Conservation (phyloP, 2,329 filamentous ascomycete genomes). For the Aureobasidium melanogenum region DNA sequence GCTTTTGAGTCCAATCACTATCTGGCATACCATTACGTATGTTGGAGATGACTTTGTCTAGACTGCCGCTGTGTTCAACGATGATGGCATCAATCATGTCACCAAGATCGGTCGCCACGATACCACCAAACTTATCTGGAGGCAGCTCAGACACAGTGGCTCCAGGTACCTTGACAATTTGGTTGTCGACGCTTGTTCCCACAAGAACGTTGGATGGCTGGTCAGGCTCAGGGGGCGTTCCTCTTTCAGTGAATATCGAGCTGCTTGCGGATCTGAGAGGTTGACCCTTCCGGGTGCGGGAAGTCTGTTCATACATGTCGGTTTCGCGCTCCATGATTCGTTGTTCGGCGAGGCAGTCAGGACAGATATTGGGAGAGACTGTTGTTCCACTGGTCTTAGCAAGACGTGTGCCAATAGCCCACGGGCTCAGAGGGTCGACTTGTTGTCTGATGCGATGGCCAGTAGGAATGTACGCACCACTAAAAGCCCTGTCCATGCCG, state of each 20-base stretch:
- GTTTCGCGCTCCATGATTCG: conserved; percentile 19
- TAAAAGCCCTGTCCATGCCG: conserved; percentile 20
- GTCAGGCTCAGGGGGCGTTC: conserved; percentile 6
- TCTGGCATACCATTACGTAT: conserved; percentile 20
- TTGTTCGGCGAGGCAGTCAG: conserved; percentile 25
- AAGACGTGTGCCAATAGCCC: conserved; percentile 16
- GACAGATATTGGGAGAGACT: conserved; percentile 19
- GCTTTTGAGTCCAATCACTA: conserved; percentile 16
- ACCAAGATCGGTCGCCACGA: conserved; percentile 26
- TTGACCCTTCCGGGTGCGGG: not conserved
- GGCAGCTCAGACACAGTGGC: conserved; percentile 10
- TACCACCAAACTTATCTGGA: conserved; percentile 19
- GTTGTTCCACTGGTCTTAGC: conserved; percentile 16
- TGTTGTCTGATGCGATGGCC: conserved; percentile 20
- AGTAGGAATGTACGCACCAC: conserved; percentile 23
- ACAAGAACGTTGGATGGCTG: conserved; percentile 12
- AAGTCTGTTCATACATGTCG: not conserved
- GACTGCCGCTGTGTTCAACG: conserved; percentile 29
- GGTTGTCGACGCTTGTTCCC: conserved; percentile 12
- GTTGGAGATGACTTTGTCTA: conserved; percentile 33
- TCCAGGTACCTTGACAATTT: conserved; percentile 14
- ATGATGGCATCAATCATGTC: conserved; percentile 33
- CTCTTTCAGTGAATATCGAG: conserved; percentile 11
- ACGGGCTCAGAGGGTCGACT: conserved; percentile 24
- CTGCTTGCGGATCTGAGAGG: not conserved